Percentiles rank a stretch among this genome's conserved stretches.
phyloP scores from a whole-genome alignment of 345 rosid genomes.

The Aquilaria yunnanensis region DNA sequence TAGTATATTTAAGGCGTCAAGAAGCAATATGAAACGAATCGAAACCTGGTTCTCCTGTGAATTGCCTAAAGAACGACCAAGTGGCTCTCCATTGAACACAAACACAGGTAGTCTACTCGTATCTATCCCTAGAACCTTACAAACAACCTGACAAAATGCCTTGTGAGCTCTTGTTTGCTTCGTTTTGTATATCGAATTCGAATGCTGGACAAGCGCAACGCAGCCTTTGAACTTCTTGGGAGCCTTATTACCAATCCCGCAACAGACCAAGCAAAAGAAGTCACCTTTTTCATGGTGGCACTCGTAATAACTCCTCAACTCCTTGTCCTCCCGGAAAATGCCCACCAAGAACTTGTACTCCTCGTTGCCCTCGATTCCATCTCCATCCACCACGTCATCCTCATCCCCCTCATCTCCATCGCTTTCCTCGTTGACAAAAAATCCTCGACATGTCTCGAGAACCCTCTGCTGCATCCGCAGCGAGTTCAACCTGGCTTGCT shows the following conservation, averaged over 20 bases:
- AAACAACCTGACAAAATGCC: slow-evolving; percentile 42
- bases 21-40: background rate
- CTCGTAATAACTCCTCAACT: slow-evolving; percentile 55
- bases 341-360: slow-evolving; percentile 39
- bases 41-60: slow-evolving; percentile 15
- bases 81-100: slow-evolving; percentile 33
- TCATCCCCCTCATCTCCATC: slow-evolving; percentile 26
- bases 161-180: slow-evolving; percentile 37
- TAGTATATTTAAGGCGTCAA: too few species aligned
- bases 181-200: slow-evolving; percentile 35
- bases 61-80: slow-evolving; percentile 20
- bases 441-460: slow-evolving; percentile 31
- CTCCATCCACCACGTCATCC: slow-evolving; percentile 23
- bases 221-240: slow-evolving; percentile 53
- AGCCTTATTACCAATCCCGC: slow-evolving; percentile 38
- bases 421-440: slow-evolving; percentile 18
- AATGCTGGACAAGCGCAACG: slow-evolving; percentile 58
- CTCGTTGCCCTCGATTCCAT: slow-evolving; percentile 21
- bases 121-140: slow-evolving; percentile 57
- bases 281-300: slow-evolving; percentile 42
- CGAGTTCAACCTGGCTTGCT: slow-evolving; percentile 23
- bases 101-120: slow-evolving; percentile 32
- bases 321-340: slow-evolving; percentile 37
- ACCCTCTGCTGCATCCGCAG: slow-evolving; percentile 33
- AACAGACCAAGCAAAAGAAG: slow-evolving; percentile 62